Percentiles rank a stretch among this genome's conserved stretches.
These are phyloP conservation scores for Beauveria brongniartii DNA, from an alignment of 2,329 filamentous ascomycete species.

Conservation along the genomic window DNA sequence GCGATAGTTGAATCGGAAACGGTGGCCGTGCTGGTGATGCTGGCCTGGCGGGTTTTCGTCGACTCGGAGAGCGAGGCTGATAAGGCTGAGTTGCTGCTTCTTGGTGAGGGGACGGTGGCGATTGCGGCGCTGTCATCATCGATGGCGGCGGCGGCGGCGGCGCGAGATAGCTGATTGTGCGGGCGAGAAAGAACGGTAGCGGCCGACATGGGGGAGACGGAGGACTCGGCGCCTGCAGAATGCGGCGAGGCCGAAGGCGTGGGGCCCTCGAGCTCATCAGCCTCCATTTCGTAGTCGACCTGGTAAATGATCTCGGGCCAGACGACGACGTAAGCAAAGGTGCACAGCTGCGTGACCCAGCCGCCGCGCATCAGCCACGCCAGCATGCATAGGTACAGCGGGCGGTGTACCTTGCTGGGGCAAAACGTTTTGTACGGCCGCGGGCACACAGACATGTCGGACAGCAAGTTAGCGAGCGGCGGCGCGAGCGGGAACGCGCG, in stretches of 20 bases:
- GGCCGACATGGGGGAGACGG: slow-evolving; percentile 4
- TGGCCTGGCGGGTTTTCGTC: slow-evolving; percentile 15
- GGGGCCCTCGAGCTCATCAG: slow-evolving; percentile 45
- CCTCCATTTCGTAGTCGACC: slow-evolving; percentile 63
- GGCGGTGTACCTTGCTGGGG: slow-evolving; percentile 79
- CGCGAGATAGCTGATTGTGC: not conserved
- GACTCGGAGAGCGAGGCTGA: slow-evolving; percentile 1
- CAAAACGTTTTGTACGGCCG: slow-evolving; percentile 77
- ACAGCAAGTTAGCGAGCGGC: slow-evolving; percentile 78
- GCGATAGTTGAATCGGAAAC: not conserved
- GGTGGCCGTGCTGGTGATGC: slow-evolving; percentile 12
- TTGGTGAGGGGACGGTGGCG: slow-evolving; percentile 12
- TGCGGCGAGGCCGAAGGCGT: slow-evolving; percentile 16
- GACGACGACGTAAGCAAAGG: slow-evolving; percentile 82
- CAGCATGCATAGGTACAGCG: slow-evolving; percentile 81
- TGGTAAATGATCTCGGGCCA: slow-evolving; percentile 75
- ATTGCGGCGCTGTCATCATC: not conserved
- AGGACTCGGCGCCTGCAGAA: slow-evolving; percentile 22
- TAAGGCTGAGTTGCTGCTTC: not conserved
- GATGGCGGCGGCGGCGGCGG: not conserved
- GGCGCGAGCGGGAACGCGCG: slow-evolving; percentile 76
- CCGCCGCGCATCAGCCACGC: slow-evolving; percentile 89
- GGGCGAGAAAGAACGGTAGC: not conserved
- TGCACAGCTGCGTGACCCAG: slow-evolving; percentile 89
- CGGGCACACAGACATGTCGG: slow-evolving; percentile 69